Evolutionary conservation across 2,329 filamentous ascomycete species (phyloP).

Genomic region (Pezicula neosporulosa): DNA sequence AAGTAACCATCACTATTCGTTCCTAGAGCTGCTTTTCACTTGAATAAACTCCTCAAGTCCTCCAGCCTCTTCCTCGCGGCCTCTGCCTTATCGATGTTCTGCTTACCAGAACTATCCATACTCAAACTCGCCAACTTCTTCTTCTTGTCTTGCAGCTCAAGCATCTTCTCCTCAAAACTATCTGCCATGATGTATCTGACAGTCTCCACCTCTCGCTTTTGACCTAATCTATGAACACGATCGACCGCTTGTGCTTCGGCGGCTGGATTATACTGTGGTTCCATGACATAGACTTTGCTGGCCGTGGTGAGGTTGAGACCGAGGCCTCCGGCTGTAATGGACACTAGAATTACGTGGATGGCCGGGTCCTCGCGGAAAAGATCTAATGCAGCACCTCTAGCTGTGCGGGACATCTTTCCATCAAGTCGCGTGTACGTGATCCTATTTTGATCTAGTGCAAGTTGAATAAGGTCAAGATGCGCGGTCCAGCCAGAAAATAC

Average conservation of each 20-base stretch:
- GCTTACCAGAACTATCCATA: conserved; percentile 56
- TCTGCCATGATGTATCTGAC: conserved; percentile 84
- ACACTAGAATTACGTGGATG: conserved; percentile 82
- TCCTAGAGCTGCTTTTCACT: conserved; percentile 8
- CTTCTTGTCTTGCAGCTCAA: conserved; percentile 88
- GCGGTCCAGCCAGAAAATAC: conserved; percentile 97
- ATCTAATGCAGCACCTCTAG: conserved; percentile 73
- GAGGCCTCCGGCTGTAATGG: conserved; percentile 86
- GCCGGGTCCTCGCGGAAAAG: conserved; percentile 68
- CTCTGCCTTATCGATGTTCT: conserved; percentile 27
- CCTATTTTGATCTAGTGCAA: conserved; percentile 65
- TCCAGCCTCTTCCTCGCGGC: conserved; percentile 41
- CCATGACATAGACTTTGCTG: conserved; percentile 92
- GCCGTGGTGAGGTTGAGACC: conserved; percentile 87
- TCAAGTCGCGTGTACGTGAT: conserved; percentile 81
- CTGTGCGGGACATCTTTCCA: conserved; percentile 76
- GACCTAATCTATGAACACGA: conserved; percentile 85
- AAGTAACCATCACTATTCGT: too few species aligned
- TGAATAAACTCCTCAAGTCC: conserved; percentile 57
- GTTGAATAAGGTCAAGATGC: conserved; percentile 87
- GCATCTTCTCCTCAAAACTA: conserved; percentile 94
- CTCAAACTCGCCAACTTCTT: conserved; percentile 84
- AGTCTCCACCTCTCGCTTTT: conserved; percentile 84
- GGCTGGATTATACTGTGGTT: conserved; percentile 95
- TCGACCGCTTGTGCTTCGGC: conserved; percentile 94